These are phyloP conservation scores for Elsinoe necatrix DNA, from an alignment of 2,329 filamentous ascomycete species.

Conservation along the genomic window DNA sequence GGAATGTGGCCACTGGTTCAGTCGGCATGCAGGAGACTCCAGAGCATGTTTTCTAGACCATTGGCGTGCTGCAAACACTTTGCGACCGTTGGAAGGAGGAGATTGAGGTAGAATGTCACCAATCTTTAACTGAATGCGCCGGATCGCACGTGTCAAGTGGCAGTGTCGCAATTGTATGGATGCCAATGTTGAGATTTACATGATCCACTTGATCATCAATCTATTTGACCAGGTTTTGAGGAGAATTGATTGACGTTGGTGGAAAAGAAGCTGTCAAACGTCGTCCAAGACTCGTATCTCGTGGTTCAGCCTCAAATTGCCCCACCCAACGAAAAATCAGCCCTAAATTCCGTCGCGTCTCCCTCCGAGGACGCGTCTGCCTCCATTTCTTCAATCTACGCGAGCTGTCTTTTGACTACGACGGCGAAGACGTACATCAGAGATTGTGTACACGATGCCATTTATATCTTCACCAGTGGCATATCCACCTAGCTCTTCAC, in stretches of 20 bases:
- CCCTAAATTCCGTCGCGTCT: slow-evolving; percentile 4
- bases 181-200: not conserved
- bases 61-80: not conserved
- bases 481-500: slow-evolving; percentile 46
- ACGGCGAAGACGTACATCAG: not conserved
- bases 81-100: slow-evolving; percentile 10
- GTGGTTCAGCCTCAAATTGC: not conserved
- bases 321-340: not conserved
- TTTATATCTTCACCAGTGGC: slow-evolving; percentile 52
- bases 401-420: not conserved
- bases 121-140: not conserved
- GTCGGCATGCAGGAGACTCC: slow-evolving; percentile 15
- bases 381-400: not conserved
- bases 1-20: slow-evolving; percentile 14
- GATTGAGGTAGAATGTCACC: not conserved
- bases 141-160: not conserved
- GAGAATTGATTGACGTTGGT: not conserved
- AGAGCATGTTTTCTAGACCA: slow-evolving; percentile 13
- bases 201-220: not conserved
- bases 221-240: not conserved
- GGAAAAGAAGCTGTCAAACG: not conserved
- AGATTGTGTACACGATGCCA: slow-evolving; percentile 51
- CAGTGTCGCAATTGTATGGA: not conserved
- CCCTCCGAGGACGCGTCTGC: not conserved
- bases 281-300: not conserved